Base-by-base conservation (phyloP, 352 stramenopile species). In the Globisporangium uncinulatum region DNA sequence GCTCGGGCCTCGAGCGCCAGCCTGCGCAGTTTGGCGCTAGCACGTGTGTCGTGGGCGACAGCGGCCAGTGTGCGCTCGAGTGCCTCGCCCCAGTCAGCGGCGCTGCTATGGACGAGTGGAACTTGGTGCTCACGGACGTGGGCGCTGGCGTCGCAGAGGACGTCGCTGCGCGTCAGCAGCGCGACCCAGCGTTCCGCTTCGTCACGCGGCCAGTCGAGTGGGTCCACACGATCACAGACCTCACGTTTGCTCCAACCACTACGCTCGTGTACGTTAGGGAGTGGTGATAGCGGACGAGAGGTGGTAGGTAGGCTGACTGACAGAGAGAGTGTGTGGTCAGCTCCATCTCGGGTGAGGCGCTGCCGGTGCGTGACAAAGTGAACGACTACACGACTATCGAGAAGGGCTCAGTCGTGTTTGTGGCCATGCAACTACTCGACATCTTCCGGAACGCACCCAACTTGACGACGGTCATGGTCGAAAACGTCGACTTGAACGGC, bases 301-400 rank as follows among this genome's bases (percentile, higher is more conserved):
- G 41, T 17, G 7, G 11, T 11, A 46, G 6, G 41, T 17, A 20
- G 11, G 14, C 7, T 44, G 11, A n/a, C 7, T 44, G 11, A 46
- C 41, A 10, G 17, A 46, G 41, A 29, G 24, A 29, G 24, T 32
- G 17, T 17, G 6, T 3, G 45, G 20, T 7, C 45, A 74, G 67
- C 21, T 41, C 55, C 6, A 72, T 79, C 37, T 68, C 65, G 11
- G 70, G 70, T 6, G 69, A 79, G 31, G 68, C 67, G 29, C 50
- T 79, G 51, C 65, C 70, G 9, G 57, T 79, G 19, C 43, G 66
- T n/a, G 66, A 76, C 51, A 79, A 79, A 47, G 49, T 65, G 2
- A 41, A 57, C 10, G 63, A 70, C 49, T 67, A 62, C 46, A 58
- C 62, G 4, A 42, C 72, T 13, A 43, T 76, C 15, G 60, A 67